Evolutionary conservation across 345 rosid genomes (phyloP).

Genomic region (Lepidium africanum): DNA sequence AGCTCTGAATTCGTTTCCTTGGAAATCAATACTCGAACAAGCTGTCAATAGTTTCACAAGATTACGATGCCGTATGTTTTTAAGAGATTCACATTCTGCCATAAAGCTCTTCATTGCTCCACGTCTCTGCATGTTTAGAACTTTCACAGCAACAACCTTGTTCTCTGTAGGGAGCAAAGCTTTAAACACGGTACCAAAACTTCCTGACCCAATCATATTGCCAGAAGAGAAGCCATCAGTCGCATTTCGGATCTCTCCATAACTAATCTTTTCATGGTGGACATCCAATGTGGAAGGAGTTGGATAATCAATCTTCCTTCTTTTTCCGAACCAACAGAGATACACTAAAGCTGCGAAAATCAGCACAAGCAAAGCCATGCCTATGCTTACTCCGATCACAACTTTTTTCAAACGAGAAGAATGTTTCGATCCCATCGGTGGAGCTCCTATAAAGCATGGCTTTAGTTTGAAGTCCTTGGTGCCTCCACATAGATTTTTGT

Average conservation of each 20-base stretch:
- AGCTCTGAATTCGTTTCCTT: constrained; percentile 49
- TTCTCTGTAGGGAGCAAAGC: not conserved
- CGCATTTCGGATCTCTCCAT: constrained; percentile 10
- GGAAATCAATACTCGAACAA: constrained; percentile 41
- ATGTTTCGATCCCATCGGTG: not conserved
- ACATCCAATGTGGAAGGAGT: not conserved
- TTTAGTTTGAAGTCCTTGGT: not conserved
- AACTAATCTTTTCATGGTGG: not conserved
- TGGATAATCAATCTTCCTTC: not conserved
- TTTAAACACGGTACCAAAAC: constrained; percentile 26
- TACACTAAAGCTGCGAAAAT: not conserved
- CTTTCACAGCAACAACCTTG: constrained; percentile 30
- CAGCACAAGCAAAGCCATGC: not conserved
- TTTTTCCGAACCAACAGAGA: not conserved
- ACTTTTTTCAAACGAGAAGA: not conserved
- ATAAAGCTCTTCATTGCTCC: constrained; percentile 42
- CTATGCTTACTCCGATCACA: not conserved
- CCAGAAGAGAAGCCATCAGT: constrained; percentile 13
- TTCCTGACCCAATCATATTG: constrained; percentile 21
- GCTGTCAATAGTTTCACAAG: constrained; percentile 40
- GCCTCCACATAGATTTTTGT: constrained; percentile 19
- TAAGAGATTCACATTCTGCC: constrained; percentile 41
- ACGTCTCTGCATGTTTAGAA: constrained; percentile 28
- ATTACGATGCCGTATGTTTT: constrained; percentile 39
- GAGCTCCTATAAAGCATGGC: not conserved